phyloP scores from a whole-genome alignment of 768 basidiomycete genomes.

The Macrolepiota dolichaula region DNA sequence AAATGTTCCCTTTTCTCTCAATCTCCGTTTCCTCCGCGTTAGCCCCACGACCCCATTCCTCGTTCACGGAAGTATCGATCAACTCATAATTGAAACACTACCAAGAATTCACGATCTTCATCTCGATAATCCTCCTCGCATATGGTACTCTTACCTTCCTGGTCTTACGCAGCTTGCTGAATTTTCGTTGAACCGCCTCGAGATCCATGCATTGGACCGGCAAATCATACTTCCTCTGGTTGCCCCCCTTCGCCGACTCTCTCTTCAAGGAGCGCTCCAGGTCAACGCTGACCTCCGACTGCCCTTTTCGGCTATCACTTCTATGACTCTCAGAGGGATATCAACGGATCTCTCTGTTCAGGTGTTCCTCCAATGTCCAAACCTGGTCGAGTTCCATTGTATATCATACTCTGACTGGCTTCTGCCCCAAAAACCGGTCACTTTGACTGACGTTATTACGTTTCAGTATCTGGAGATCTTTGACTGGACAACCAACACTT shows the following conservation, averaged over 20 bases:
- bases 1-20: background rate
- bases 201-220: background rate
- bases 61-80: background rate
- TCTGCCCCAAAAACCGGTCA: background rate
- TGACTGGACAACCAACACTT: background rate
- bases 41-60: background rate
- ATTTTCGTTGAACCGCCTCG: background rate
- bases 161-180: background rate
- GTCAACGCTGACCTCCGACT: background rate
- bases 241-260: background rate
- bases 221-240: background rate
- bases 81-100: background rate
- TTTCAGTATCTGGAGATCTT: background rate
- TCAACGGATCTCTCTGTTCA: background rate
- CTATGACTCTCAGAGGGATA: background rate
- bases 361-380: background rate
- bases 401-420: background rate
- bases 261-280: background rate
- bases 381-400: background rate
- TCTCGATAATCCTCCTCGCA: background rate
- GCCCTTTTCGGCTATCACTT: background rate
- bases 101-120: background rate
- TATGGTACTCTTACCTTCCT: background rate
- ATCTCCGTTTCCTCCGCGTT: background rate
- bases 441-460: background rate